These are phyloP conservation scores for Cucumis cinereus DNA, from an alignment of 306 rosid species.

Conservation along the genomic window DNA sequence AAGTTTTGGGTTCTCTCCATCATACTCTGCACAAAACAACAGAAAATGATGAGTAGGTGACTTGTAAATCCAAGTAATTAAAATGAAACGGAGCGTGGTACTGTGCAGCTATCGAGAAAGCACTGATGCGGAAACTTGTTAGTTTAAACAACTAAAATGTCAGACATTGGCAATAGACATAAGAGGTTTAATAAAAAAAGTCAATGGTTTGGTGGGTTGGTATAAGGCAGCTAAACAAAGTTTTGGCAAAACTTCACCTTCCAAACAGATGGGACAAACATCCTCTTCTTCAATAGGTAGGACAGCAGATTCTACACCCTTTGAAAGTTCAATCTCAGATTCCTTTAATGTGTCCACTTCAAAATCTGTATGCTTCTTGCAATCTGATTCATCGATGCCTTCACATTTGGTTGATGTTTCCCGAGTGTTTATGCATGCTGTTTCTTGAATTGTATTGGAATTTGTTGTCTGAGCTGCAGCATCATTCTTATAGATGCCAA, in stretches of 20 bases:
- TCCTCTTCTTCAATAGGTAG: constrained; percentile 62
- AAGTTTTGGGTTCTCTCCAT: constrained; percentile 67
- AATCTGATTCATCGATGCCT: constrained; percentile 39
- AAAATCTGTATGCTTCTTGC: constrained; percentile 32
- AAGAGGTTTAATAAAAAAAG: not conserved
- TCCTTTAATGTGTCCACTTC: constrained; percentile 32
- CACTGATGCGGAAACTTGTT: not conserved
- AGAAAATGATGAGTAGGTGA: not conserved
- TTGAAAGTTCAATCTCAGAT: constrained; percentile 57
- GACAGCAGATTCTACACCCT: constrained; percentile 33
- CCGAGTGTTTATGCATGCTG: constrained; percentile 27
- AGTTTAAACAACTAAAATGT: not conserved
- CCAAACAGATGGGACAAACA: constrained; percentile 87
- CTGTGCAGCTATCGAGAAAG: not conserved
- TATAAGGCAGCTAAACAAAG: constrained; percentile 21
- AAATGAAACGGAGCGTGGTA: not conserved
- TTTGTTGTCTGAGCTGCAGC: constrained; percentile 31
- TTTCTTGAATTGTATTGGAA: constrained; percentile 46
- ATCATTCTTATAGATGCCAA: constrained; percentile 34
- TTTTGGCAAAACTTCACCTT: constrained; percentile 35
- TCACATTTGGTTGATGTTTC: constrained; percentile 37
- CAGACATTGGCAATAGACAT: not conserved
- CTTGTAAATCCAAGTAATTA: not conserved
- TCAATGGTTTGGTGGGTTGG: constrained; percentile 3
- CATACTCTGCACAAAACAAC: constrained; percentile 45